These are phyloP conservation scores for Plasmodium vivax DNA, from an alignment of 169 alveolate genomes.

Conservation along the genomic window DNA sequence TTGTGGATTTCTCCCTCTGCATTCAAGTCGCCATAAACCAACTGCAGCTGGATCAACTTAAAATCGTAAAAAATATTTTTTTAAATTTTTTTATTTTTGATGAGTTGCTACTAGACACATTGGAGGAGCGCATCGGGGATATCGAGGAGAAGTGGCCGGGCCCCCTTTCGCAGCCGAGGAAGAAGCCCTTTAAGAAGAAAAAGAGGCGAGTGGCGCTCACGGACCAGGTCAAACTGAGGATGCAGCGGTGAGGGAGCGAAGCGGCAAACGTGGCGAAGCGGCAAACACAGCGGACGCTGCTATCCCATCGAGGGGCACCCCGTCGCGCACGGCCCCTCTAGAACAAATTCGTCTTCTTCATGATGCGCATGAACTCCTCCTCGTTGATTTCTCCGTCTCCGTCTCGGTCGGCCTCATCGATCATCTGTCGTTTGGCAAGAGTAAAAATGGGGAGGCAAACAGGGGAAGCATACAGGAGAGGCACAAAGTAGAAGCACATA, in stretches of 20 bases:
- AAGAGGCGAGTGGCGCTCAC: slow-evolving; percentile 38
- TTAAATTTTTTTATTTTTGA: slow-evolving; percentile 32
- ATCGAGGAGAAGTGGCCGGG: slow-evolving; percentile 27
- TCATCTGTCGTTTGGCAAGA: slow-evolving; percentile 90
- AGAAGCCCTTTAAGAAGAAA: slow-evolving; percentile 54
- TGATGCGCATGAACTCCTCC: slow-evolving; percentile 97
- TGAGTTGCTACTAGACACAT: slow-evolving; percentile 29
- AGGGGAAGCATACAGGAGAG: too few species aligned
- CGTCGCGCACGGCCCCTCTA: slow-evolving; percentile 35
- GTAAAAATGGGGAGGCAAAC: neutral
- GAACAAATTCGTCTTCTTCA: slow-evolving; percentile 97
- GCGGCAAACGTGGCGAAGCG: neutral
- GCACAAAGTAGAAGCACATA: too few species aligned
- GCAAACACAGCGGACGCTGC: neutral
- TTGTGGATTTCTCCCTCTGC: slow-evolving; percentile 44
- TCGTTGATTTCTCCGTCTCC: slow-evolving; percentile 98
- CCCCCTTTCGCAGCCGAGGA: slow-evolving; percentile 49
- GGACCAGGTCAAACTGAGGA: slow-evolving; percentile 18
- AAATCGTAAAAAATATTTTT: slow-evolving; percentile 45
- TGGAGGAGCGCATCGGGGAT: slow-evolving; percentile 21
- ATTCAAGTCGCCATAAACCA: slow-evolving; percentile 12
- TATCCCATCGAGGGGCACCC: neutral
- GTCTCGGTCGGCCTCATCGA: slow-evolving; percentile 98
- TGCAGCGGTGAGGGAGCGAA: neutral
- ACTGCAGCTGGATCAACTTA: slow-evolving; percentile 11